Base-by-base conservation (phyloP, 306 rosid genomes). In the Trifolium repens region DNA sequence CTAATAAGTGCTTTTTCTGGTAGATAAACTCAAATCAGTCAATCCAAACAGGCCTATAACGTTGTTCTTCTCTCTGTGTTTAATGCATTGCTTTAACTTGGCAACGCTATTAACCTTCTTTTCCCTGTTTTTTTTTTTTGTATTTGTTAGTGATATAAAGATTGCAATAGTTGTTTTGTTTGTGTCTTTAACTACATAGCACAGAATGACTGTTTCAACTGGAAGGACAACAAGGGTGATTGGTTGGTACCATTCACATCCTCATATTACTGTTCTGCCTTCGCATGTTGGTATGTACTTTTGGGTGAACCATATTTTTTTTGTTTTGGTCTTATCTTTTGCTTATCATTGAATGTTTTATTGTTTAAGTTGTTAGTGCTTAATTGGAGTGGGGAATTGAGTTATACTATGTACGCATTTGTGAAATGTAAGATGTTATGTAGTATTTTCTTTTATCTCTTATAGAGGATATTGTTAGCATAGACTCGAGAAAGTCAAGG, bases 221-320 rank as follows among this genome's bases (percentile, higher is more conserved):
- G 98, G 99, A 67, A 89, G 89, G 80, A 90, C 92, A 22, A 96
- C 99, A 3, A 87, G 99, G 74, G 99, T 96, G 61, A 96, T 96
- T 69, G 99, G 99, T 55, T 96, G 99, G 99, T 96, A 96, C 86
- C 99, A 96, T 78, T 96, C 99, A 11, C 99, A 96, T 79, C 99
- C 99, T 71, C 99, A 92, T 84, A 96, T 96, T 65, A 96, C 99
- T 16, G 99, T 96, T 80, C 96, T 92, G 74, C 99, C 99, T 75
- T 96, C 99, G 11, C 99, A 96, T 77, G 99, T 96, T 44, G 97
- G 98, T 91, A 67, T 70, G 98, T 75, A 26, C 64, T 22, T 75
- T 78, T 24, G 49, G 54, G 19, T n/a, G 12, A 60, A 37, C 39
- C 40, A 2, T 14, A 40, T 39, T 13, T 17, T 17, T 13, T 1